Evolutionary conservation across 257 asterid genomes (phyloP).

Genomic region (Salvia hispanica): DNA sequence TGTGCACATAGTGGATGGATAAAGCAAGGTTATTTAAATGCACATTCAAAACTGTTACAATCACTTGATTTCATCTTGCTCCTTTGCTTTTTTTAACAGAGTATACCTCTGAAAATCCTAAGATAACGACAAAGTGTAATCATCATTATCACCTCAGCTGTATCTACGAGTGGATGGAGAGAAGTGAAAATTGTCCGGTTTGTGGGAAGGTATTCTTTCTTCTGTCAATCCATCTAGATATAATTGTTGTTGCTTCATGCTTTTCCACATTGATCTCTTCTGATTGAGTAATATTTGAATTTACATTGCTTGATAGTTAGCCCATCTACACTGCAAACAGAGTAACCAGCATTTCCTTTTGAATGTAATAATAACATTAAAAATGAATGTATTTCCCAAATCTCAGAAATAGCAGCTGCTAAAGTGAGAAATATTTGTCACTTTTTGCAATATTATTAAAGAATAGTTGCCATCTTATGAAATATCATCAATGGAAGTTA

Average conservation of each 20-base stretch:
- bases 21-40: no score
- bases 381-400: no score
- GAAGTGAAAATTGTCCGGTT: slow-evolving; percentile 57
- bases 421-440: background rate
- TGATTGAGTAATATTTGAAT: no score
- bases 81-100: slow-evolving; percentile 36
- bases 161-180: slow-evolving; percentile 77
- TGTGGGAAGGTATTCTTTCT: slow-evolving; percentile 50
- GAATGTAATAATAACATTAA: no score
- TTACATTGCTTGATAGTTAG: no score
- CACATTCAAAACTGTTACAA: no score
- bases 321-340: no score
- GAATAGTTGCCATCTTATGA: background rate
- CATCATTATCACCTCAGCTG: slow-evolving; percentile 75
- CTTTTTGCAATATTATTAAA: background rate
- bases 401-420: background rate
- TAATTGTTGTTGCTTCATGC: background rate
- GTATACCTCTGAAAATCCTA: slow-evolving; percentile 59
- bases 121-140: slow-evolving; percentile 47
- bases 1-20: background rate
- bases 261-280: no score
- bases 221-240: background rate
- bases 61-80: background rate
- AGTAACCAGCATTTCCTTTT: no score
- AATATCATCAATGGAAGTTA: background rate